Evolutionary conservation across 352 stramenopile species (phyloP).

Genomic region (Discostella stelligera): DNA sequence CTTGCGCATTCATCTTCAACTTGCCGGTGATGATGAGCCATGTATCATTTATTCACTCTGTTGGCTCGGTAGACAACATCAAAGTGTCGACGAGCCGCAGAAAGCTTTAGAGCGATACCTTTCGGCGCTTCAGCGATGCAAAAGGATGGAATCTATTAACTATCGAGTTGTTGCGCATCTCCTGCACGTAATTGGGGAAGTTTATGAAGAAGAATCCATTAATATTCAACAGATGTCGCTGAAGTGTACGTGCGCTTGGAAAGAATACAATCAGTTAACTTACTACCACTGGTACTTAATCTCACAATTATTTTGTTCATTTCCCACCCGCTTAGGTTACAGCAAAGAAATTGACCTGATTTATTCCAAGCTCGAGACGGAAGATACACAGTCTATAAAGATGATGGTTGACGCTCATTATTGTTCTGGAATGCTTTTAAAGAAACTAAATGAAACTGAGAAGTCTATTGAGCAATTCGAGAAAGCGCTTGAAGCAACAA

Average conservation of each 20-base stretch:
- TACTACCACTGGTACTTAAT: background rate
- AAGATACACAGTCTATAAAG: slow-evolving; percentile 26
- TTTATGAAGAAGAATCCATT: slow-evolving; percentile 52
- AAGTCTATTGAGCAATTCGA: slow-evolving; percentile 51
- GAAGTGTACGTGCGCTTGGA: slow-evolving; percentile 43
- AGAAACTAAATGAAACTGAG: slow-evolving; percentile 35
- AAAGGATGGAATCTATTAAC: slow-evolving; percentile 40
- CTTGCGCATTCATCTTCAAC: slow-evolving; percentile 39
- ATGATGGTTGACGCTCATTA: slow-evolving; percentile 49
- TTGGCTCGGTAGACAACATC: slow-evolving; percentile 53
- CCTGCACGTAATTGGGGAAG: slow-evolving; percentile 43
- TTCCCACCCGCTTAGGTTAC: slow-evolving; percentile 30
- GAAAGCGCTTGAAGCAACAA: slow-evolving; percentile 44
- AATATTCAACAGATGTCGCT: slow-evolving; percentile 52
- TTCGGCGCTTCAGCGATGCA: slow-evolving; percentile 43
- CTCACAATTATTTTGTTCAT: slow-evolving; percentile 7
- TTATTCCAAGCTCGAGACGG: slow-evolving; percentile 42
- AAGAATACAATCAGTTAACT: background rate
- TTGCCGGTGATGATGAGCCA: slow-evolving; percentile 31
- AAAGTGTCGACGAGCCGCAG: slow-evolving; percentile 43
- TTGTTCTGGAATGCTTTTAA: slow-evolving; percentile 45
- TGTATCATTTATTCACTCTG: slow-evolving; percentile 39
- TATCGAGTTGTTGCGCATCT: slow-evolving; percentile 53
- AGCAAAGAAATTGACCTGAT: slow-evolving; percentile 60
- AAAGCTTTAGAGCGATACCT: slow-evolving; percentile 53